Base-by-base conservation (phyloP, 257 asterid species). In the Solanum commersonii region DNA sequence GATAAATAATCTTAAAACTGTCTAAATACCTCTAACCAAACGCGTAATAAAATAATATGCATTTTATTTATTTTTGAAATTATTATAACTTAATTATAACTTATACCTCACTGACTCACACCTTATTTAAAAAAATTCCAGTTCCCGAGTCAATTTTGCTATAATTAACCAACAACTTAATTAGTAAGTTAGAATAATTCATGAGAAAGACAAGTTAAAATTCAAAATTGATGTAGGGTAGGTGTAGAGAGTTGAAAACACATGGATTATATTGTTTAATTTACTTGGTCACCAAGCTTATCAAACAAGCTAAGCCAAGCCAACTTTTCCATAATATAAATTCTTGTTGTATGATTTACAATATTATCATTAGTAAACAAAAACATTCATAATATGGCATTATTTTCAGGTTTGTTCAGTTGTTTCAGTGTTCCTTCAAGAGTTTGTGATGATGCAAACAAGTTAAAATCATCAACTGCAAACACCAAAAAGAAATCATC, bases 331-430 rank as follows among this genome's bases (percentile, higher is more conserved):
- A 9, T 67, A 6, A n/a, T 74, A n/a, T 77, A 78, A n/a, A 40
- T 40, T 40, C 12, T 23, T n/a, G 4, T 7, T 76, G 10, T 74
- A 11, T 76, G 83, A 31, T 37, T 76, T n/a, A 76, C 25, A 35
- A 8, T 20, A 42, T 38, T 2, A 2, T n/a, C 63, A n/a, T 4
- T 20, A 40, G 35, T 40, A 13, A 77, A 77, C 34, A n/a, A 78
- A 42, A 78, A 78, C 4, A 4, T 33, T 40, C 35, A 40, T 40
- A 14, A 82, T 33, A 72, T 89, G 86, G 65, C 86, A 60, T 78
- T 88, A 20, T 37, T 87, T 83, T 87, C 77, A 60, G 84, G 56
- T 29, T 73, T 90, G 5, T 74, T 89, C 70, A 77, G 87, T 9
- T 89, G 89, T 84, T 89, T 91, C 13, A 31, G 4, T 33, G 35